Evolutionary conservation across 768 basidiomycete genomes (phyloP), one percentile per base, ranked within the genome.

Genomic region (Postia placenta): DNA sequence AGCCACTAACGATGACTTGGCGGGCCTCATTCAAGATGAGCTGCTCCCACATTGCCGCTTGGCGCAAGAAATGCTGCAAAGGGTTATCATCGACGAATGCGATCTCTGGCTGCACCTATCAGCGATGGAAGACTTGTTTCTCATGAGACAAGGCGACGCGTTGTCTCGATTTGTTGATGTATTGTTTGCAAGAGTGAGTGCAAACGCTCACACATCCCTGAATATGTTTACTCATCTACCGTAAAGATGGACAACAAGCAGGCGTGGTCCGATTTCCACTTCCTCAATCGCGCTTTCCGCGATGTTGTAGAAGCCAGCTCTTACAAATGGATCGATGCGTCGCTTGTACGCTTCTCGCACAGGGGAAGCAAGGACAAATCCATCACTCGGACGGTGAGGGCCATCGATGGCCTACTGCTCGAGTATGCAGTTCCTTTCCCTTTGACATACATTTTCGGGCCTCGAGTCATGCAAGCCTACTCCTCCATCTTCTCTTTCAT

Each of bases 401-500:
- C 78, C 1, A 72, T 91, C 19, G 80, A 83, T 26, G 84, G 80
- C 0, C 69, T 92, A 9, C 64, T 72, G 9, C 68, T 86, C n/a
- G 89, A 91, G 69, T 92, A 92, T 54, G 80, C 84, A 5, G 74
- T 86, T 2, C 85, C 90, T 1, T 91, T 89, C 57, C 89, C 90
- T 4, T 63, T 92, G 58, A 83, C 81, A 1, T 92, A 92, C 60
- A 75, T 91, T 41, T 87, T 90, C 56, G 75, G 77, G 4, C 78
- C 83, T 4, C 65, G 63, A 6, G 68, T 72, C 3, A 63, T 83
- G 39, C 75, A 78, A 59, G 66, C 67, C 1, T 91, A 91, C 55
- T 75, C 78, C 36, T 75, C 80, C 22, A 68, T 90, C 17, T 87
- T 92, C 53, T 70, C 79, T 23, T 81, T 90, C 54, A 58, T 92